Conservation (phyloP, 2,329 filamentous ascomycete species). For the Colletotrichum coccodes region DNA sequence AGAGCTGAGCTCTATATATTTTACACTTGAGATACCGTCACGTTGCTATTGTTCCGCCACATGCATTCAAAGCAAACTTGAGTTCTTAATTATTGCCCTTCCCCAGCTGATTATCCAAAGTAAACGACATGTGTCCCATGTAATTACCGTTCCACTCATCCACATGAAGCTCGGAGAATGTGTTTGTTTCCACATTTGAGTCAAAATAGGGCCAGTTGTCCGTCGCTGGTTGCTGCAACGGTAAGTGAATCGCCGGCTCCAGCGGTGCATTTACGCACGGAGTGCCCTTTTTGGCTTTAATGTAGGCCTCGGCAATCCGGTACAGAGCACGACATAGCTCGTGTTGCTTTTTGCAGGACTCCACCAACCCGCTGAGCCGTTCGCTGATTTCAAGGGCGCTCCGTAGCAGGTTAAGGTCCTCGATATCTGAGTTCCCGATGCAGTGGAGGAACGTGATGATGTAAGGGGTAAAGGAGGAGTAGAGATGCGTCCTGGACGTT, state of each 20-base stretch:
- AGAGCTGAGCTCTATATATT: too few species aligned
- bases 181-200: not conserved
- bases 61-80: too few species aligned
- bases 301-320: conserved; percentile 23
- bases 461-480: conserved; percentile 37
- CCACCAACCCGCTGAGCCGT: conserved; percentile 3
- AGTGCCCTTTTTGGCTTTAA: conserved; percentile 14
- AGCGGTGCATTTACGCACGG: not conserved
- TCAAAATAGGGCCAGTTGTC: conserved; percentile 8
- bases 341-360: conserved; percentile 16
- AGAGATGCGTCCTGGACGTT: conserved; percentile 33
- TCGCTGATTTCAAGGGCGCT: conserved; percentile 16
- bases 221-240: not conserved
- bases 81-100: not conserved
- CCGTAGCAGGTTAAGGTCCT: conserved; percentile 23
- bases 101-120: conserved; percentile 13
- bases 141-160: conserved; percentile 13
- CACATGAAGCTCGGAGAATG: not conserved
- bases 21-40: too few species aligned
- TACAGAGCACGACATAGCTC: conserved; percentile 15
- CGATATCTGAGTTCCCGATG: conserved; percentile 23
- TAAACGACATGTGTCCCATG: conserved; percentile 20
- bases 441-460: conserved; percentile 36
- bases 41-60: too few species aligned
- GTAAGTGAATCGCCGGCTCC: not conserved